A percentile compares a stretch with the other conserved stretches of the same genome.
phyloP scores from a whole-genome alignment of 116 monocot species.

The Phalaenopsis hybrid region DNA sequence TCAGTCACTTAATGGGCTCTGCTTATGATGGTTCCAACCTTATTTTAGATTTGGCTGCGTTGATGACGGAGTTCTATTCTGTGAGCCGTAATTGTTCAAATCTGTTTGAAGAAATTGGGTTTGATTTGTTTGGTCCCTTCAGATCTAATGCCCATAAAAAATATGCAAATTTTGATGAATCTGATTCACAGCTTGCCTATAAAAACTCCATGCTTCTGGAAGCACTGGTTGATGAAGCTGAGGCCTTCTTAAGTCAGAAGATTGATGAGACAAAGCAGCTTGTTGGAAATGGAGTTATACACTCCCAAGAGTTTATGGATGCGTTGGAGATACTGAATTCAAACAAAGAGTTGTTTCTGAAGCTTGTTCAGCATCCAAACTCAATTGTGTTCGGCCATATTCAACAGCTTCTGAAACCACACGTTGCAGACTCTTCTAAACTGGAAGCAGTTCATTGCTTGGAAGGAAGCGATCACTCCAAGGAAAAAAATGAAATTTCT shows the following conservation, averaged over 20 bases:
- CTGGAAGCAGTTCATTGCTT: constrained; percentile 8
- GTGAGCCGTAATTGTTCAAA: constrained; percentile 21
- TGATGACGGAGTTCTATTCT: constrained; percentile 40
- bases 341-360: constrained; percentile 59
- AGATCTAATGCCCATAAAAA: constrained; percentile 15
- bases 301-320: constrained; percentile 46
- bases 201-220: constrained; percentile 25
- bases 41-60: constrained; percentile 34
- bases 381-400: constrained; percentile 34
- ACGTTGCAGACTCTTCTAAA: constrained; percentile 8
- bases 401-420: constrained; percentile 22
- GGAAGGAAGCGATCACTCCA: too few species aligned
- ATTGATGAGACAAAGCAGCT: constrained; percentile 21
- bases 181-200: constrained; percentile 15
- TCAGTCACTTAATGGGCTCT: constrained; percentile 15
- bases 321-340: constrained; percentile 47
- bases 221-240: constrained; percentile 33
- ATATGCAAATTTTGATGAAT: constrained; percentile 14
- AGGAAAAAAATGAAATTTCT: too few species aligned
- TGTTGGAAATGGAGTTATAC: constrained; percentile 7
- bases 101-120: constrained; percentile 16
- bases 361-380: constrained; percentile 54
- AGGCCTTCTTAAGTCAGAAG: constrained; percentile 28
- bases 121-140: constrained; percentile 20
- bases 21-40: constrained; percentile 19